Evolutionary conservation across 352 stramenopile species (phyloP).

Genomic region (Phytophthora kernoviae): DNA sequence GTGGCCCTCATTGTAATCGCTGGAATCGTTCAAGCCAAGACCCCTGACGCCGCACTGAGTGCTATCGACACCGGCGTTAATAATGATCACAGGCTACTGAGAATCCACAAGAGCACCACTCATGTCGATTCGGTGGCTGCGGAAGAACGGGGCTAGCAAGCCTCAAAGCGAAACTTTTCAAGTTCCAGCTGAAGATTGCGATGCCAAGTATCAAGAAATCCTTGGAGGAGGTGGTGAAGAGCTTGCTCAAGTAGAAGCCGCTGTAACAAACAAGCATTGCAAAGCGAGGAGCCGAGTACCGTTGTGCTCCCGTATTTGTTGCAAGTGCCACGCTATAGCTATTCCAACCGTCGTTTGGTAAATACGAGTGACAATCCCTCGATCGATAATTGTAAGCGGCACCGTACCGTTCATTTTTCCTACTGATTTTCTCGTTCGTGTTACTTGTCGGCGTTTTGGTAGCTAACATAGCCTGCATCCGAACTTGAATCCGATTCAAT

Average conservation of each 20-base stretch:
- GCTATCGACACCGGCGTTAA: neutral
- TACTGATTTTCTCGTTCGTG: no score
- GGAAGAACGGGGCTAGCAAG: constrained; percentile 6
- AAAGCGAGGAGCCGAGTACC: neutral
- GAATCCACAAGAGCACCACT: neutral
- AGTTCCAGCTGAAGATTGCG: constrained; percentile 13
- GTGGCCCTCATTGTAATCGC: neutral
- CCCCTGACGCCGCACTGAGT: neutral
- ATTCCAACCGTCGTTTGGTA: no score
- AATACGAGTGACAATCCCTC: no score
- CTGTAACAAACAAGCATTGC: neutral
- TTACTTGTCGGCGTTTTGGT: no score
- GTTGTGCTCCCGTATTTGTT: no score
- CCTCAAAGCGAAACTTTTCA: constrained; percentile 13
- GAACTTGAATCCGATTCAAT: no score
- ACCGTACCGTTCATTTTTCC: no score
- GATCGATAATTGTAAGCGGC: no score
- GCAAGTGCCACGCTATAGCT: no score
- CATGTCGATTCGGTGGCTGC: neutral
- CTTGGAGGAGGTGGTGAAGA: neutral
- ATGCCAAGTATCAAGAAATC: constrained; percentile 9
- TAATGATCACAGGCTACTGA: constrained; percentile 1
- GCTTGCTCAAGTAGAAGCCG: neutral
- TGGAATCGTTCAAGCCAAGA: neutral
- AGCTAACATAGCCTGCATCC: no score